Conservation (phyloP, 331 rosid species). For the Malus hybrid region DNA sequence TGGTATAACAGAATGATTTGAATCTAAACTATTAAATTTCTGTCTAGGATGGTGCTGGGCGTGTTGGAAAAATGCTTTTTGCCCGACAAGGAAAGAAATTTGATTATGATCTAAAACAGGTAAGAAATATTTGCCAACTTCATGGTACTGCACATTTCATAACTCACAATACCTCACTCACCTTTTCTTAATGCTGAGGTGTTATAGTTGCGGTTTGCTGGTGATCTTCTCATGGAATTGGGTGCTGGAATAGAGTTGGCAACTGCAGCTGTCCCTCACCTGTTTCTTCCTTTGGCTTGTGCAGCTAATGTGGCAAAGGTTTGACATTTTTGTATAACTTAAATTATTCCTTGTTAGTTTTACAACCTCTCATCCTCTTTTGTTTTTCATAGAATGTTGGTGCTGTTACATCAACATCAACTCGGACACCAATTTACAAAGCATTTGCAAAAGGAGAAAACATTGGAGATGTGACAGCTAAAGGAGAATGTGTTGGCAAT, state of each 20-base stretch:
- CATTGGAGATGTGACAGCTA: conserved; percentile 98
- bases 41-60: conserved; percentile 94
- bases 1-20: not conserved
- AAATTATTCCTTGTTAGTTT: conserved; percentile 5
- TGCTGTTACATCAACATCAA: conserved; percentile 98
- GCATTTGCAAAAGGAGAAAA: conserved; percentile 99
- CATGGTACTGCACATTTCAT: not conserved
- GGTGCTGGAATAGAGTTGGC: conserved; percentile 97
- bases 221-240: conserved; percentile 96
- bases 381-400: conserved; percentile 67
- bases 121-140: conserved; percentile 12
- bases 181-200: conserved; percentile 14
- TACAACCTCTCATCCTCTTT: conserved; percentile 13
- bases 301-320: conserved; percentile 96
- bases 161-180: not conserved
- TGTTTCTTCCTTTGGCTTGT: conserved; percentile 99
- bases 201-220: conserved; percentile 77
- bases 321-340: conserved; percentile 1
- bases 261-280: conserved; percentile 87
- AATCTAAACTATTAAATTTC: not conserved
- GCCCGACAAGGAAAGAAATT: conserved; percentile 97
- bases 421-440: conserved; percentile 96
- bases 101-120: conserved; percentile 97
- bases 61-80: conserved; percentile 94
- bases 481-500: conserved; percentile 97